A percentile compares a stretch with the other conserved stretches of the same genome.
phyloP scores from a whole-genome alignment of 257 asterid species.

The Forsythia viridissima region DNA sequence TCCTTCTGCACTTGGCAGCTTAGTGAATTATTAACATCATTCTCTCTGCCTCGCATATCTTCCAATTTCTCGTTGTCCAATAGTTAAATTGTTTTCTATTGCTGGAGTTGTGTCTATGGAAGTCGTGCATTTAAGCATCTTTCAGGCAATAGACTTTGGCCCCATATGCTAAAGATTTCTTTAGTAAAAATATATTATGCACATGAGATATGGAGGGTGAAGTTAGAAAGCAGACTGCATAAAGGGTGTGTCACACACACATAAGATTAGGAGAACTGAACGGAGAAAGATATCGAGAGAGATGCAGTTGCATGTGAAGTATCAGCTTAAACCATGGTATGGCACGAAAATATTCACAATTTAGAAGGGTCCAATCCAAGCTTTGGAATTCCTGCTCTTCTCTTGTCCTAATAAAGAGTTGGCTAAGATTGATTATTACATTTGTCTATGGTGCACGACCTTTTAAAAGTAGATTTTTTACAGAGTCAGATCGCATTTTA shows the following conservation, averaged over 20 bases:
- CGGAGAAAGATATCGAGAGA: background rate
- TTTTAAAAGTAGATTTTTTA: background rate
- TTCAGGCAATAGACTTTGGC: background rate
- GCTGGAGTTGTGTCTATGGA: background rate
- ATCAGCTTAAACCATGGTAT: background rate
- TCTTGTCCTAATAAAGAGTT: background rate
- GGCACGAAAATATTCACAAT: background rate
- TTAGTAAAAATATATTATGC: background rate
- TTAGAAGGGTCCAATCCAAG: background rate
- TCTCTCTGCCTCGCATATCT: background rate
- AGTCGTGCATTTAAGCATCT: background rate
- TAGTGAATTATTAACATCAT: background rate
- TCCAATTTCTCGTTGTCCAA: background rate
- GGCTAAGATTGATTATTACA: background rate
- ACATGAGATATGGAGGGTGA: background rate
- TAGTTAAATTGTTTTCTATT: background rate
- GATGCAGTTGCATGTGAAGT: background rate
- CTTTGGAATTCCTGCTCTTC: background rate
- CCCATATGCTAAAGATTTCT: background rate
- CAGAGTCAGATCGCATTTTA: background rate
- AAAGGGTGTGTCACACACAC: background rate
- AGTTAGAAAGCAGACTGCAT: constrained; percentile 4
- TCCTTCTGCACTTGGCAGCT: constrained; percentile 1
- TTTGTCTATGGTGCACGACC: background rate
- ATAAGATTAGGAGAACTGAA: background rate